Percentiles rank a stretch among this genome's conserved stretches.
phyloP scores from a whole-genome alignment of 1,139 yeast genomes.

The Candida neerlandica region DNA sequence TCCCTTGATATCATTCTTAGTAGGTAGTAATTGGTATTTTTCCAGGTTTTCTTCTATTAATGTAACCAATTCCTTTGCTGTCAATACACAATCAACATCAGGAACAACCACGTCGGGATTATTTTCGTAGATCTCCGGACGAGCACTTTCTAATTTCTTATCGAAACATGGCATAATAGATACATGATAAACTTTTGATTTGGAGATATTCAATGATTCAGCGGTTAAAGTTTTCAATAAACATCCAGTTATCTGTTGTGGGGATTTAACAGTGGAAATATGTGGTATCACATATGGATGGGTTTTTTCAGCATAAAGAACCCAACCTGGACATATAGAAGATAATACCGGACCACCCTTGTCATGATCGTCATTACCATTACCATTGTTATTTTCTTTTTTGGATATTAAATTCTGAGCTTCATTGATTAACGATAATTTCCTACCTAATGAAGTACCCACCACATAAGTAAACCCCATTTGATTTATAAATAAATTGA shows the following conservation, averaged over 20 bases:
- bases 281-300: constrained; percentile 78
- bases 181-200: constrained; percentile 66
- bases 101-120: constrained; percentile 1
- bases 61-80: constrained; percentile 84
- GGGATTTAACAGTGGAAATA: constrained; percentile 71
- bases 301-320: constrained; percentile 91
- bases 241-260: constrained; percentile 91
- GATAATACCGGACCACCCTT: constrained; percentile 58
- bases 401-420: constrained; percentile 44
- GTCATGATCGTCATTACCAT: constrained; percentile 7
- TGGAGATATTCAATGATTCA: constrained; percentile 33
- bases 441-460: constrained; percentile 84
- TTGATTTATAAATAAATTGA: constrained; percentile 56
- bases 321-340: constrained; percentile 95
- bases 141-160: constrained; percentile 90
- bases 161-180: constrained; percentile 97
- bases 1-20: constrained; percentile 13
- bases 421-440: constrained; percentile 64
- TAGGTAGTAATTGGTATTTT: constrained; percentile 23
- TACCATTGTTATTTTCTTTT: constrained; percentile 15
- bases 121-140: constrained; percentile 59
- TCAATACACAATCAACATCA: constrained; percentile 93
- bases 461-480: constrained; percentile 77
- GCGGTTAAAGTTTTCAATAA: constrained; percentile 64
- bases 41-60: constrained; percentile 55